phyloP scores from a whole-genome alignment of 2,329 filamentous ascomycete genomes.

The Lachnellula cervina region DNA sequence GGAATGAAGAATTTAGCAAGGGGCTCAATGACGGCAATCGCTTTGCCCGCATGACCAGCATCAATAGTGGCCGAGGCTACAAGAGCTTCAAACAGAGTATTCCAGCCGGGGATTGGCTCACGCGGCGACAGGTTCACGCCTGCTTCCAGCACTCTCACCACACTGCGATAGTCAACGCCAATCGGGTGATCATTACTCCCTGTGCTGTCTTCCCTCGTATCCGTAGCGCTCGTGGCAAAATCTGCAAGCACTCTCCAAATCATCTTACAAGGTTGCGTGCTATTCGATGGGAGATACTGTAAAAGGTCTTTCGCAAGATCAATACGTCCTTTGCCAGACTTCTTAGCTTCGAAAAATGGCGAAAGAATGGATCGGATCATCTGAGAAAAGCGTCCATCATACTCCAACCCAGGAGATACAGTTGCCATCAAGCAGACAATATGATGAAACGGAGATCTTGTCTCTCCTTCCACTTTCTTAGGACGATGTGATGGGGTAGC shows the following conservation, averaged over 20 bases:
- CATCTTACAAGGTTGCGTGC: slow-evolving; percentile 25
- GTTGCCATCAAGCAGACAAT: slow-evolving; percentile 54
- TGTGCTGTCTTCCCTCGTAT: slow-evolving; percentile 27
- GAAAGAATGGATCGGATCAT: slow-evolving; percentile 47
- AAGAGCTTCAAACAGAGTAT: slow-evolving; percentile 52
- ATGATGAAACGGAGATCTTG: slow-evolving; percentile 60
- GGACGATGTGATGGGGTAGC: slow-evolving; percentile 59
- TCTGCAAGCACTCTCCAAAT: slow-evolving; percentile 29
- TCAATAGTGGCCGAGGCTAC: slow-evolving; percentile 54
- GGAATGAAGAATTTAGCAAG: slow-evolving; percentile 51
- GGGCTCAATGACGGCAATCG: slow-evolving; percentile 65
- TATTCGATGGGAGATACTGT: slow-evolving; percentile 18
- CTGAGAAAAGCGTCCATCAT: slow-evolving; percentile 20
- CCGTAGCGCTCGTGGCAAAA: slow-evolving; percentile 21
- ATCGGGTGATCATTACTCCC: slow-evolving; percentile 41
- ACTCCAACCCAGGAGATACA: slow-evolving; percentile 19
- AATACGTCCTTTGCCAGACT: slow-evolving; percentile 33
- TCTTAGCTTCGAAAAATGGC: slow-evolving; percentile 49
- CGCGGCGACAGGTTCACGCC: slow-evolving; percentile 43
- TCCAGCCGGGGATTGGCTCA: slow-evolving; percentile 35
- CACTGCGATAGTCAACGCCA: slow-evolving; percentile 65
- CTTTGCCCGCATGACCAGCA: slow-evolving; percentile 62
- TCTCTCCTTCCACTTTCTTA: slow-evolving; percentile 43
- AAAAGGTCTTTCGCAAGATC: slow-evolving; percentile 33
- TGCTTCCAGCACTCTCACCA: slow-evolving; percentile 61